Evolutionary conservation across 2,329 filamentous ascomycete species (phyloP).

Genomic region (Aspergillus eucalypticola): DNA sequence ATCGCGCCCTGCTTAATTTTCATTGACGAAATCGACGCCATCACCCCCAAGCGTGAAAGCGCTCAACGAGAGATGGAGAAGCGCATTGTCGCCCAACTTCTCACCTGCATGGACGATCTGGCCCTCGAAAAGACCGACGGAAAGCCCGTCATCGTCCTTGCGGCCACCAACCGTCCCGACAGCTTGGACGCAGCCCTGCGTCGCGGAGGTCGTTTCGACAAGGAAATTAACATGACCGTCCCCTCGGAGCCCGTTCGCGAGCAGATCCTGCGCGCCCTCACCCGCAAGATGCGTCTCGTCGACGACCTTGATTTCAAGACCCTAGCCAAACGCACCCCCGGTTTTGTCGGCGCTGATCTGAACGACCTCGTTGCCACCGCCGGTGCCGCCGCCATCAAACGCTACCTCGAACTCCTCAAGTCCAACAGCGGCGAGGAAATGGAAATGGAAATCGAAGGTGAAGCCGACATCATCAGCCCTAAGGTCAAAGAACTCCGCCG

Average conservation of each 20-base stretch:
- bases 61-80: conserved; percentile 88
- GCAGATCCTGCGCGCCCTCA: conserved; percentile 74
- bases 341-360: conserved; percentile 90
- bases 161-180: conserved; percentile 86
- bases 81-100: conserved; percentile 77
- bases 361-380: conserved; percentile 69
- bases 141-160: conserved; percentile 83
- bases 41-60: conserved; percentile 81
- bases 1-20: conserved; percentile 88
- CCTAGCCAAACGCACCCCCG: conserved; percentile 81
- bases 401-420: conserved; percentile 57
- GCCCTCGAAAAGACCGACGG: conserved; percentile 69
- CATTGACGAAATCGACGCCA: conserved; percentile 88
- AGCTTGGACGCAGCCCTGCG: conserved; percentile 78
- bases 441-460: conserved; percentile 52
- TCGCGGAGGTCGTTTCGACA: conserved; percentile 74
- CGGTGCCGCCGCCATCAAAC: conserved; percentile 63
- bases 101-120: conserved; percentile 83
- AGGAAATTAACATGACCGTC: conserved; percentile 83
- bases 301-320: conserved; percentile 71
- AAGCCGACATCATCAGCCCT: conserved; percentile 28
- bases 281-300: conserved; percentile 63
- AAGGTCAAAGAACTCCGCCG: conserved; percentile 50
- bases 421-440: conserved; percentile 49
- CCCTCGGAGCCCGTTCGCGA: conserved; percentile 77